Evolutionary conservation across 225 moss, liverwort and hornwort genomes (phyloP), one percentile per base, ranked within the genome.

Genomic region (Pleurozium schreberi): DNA sequence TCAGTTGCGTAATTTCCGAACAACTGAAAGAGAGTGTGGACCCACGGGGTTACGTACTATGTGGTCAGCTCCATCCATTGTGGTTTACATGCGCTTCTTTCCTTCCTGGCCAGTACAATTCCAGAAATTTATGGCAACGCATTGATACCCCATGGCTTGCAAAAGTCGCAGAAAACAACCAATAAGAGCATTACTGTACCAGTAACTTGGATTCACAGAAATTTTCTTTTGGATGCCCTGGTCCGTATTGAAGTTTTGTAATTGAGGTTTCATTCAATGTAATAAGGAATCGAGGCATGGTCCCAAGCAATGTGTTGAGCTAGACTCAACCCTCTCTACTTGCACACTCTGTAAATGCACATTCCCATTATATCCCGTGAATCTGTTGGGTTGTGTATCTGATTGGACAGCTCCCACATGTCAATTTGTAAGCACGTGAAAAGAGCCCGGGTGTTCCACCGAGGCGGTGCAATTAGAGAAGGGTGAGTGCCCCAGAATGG

Each of bases 11-110:
- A 31, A 87, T 79, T 42, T 43, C 28, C 45, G 45, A 52, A 31
- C 16, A 43, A 9, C 19, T 10, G 14, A 33, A 30, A 6, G 21
- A 8, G 0, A 2, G 2, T 2, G 7, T 2, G 5, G 22, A 12
- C 17, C 21, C n/a, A 42, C 4, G 42, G 5, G 15, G 0, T 38
- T 52, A 30, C 27, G 43, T 50, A 59, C 27, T n/a, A n/a, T 10
- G 31, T 34, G 17, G 4, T 7, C 19, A 12, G 57, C 5, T 82
- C 15, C 75, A 60, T 86, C 17, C 58, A 64, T 42, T 87, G 47
- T 49, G 63, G 83, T 73, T 73, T 18, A 73, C 53, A 22, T 30
- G 49, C 84, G 36, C 50, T 38, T 61, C 30, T 84, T 81, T 55
- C 53, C 61, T 75, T 61, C 75, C 57, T 40, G 22, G 4, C 74